Conservation (phyloP, 75 land plant species). For the Cunninghamia lanceolata region DNA sequence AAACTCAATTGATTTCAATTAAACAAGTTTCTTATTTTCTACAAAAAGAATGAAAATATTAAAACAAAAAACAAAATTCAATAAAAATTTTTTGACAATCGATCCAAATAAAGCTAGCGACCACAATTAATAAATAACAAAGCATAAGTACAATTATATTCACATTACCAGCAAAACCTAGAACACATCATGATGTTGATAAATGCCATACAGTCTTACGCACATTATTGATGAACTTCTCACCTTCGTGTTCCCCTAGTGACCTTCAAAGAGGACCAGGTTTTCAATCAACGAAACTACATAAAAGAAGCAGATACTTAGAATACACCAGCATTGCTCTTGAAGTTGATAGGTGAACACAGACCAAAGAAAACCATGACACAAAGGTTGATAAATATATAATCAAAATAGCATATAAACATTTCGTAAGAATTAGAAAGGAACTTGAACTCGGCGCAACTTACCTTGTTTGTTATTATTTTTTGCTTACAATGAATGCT, state of each 20-base stretch:
- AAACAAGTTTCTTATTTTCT: background rate
- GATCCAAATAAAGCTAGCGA: background rate
- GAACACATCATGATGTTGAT: background rate
- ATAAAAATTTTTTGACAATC: background rate
- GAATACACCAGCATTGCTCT: background rate
- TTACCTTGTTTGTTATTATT: background rate
- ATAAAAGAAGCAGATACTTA: background rate
- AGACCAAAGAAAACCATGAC: background rate
- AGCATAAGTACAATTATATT: background rate
- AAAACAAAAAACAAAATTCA: background rate
- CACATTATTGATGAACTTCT: background rate
- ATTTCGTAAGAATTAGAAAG: background rate
- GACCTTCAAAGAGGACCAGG: background rate
- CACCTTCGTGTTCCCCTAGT: background rate
- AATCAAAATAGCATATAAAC: background rate
- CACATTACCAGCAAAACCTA: background rate
- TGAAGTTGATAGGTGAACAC: background rate
- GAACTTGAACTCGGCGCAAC: background rate
- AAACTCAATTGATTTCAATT: background rate
- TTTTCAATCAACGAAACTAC: background rate
- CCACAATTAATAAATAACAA: background rate
- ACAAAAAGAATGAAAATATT: background rate
- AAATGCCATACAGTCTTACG: background rate
- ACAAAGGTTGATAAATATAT: background rate
- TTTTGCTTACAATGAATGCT: background rate